Evolutionary conservation across 2,329 filamentous ascomycete species (phyloP).

Genomic region (Fusarium domesticum): DNA sequence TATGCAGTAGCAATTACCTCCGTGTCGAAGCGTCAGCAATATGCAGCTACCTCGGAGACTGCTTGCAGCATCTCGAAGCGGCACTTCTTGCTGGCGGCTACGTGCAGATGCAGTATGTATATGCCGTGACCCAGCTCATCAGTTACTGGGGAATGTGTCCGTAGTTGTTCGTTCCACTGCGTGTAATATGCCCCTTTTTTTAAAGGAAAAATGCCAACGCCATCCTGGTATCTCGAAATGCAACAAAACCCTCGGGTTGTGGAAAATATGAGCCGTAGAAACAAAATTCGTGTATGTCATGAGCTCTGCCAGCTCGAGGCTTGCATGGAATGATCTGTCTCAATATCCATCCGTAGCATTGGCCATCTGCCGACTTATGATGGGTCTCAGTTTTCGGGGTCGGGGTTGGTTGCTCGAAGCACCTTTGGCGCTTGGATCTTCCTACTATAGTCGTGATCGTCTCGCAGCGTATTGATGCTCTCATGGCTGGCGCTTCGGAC

Average conservation of each 20-base stretch:
- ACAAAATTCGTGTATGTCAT: constrained; percentile 35
- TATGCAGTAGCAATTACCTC: constrained; percentile 15
- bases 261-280: constrained; percentile 23
- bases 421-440: constrained; percentile 55
- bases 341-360: constrained; percentile 7
- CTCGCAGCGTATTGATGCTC: constrained; percentile 60
- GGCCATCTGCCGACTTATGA: constrained; percentile 4
- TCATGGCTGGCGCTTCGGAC: constrained; percentile 58
- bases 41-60: constrained; percentile 20
- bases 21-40: constrained; percentile 21
- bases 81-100: constrained; percentile 9
- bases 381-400: constrained; percentile 37
- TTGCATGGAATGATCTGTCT: constrained; percentile 13
- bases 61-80: constrained; percentile 17
- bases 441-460: constrained; percentile 64
- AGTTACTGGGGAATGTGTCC: constrained; percentile 12
- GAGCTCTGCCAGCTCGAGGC: constrained; percentile 25
- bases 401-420: constrained; percentile 61
- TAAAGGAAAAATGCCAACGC: constrained; percentile 34
- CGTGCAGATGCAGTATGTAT: constrained; percentile 12
- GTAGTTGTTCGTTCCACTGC: constrained; percentile 10
- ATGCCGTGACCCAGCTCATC: constrained; percentile 13
- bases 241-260: constrained; percentile 28
- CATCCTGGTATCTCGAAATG: constrained; percentile 41
- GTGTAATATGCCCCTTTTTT: constrained; percentile 21